Percentiles rank a stretch among this genome's conserved stretches.
phyloP scores from a whole-genome alignment of 2,329 filamentous ascomycete genomes.

The Hypoxylon sp. region DNA sequence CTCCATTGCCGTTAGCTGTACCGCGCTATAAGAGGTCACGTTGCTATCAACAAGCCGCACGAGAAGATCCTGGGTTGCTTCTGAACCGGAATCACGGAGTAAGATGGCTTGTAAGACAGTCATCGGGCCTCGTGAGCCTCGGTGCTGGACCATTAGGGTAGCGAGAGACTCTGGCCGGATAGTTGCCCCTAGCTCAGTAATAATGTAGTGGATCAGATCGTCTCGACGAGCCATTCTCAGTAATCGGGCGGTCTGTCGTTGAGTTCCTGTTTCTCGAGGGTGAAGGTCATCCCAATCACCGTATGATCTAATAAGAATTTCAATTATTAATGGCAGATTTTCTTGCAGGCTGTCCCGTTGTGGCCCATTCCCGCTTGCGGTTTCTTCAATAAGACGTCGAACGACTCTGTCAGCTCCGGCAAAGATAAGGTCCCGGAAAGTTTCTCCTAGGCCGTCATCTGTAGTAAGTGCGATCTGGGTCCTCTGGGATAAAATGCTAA shows the following conservation, averaged over 20 bases:
- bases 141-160: no score
- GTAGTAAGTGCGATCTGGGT: not conserved
- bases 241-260: not conserved
- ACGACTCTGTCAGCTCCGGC: not conserved
- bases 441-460: no score
- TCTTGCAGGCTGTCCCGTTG: not conserved
- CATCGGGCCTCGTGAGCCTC: no score
- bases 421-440: not conserved
- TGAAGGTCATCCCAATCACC: no score
- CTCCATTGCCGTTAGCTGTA: no score
- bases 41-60: no score
- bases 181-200: not conserved
- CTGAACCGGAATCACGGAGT: accelerated
- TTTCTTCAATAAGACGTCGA: not conserved
- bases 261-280: not conserved
- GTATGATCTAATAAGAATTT: no score
- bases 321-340: no score
- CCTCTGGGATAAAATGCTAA: not conserved
- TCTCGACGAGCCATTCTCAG: not conserved
- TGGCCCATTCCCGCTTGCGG: not conserved
- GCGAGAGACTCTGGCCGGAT: no score
- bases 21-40: no score
- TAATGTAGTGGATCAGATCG: not conserved
- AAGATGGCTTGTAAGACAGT: no score
- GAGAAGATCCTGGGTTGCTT: no score